These are phyloP conservation scores for Phaffomyces thermotolerans DNA, from an alignment of 805 yeast genomes.

Conservation along the genomic window DNA sequence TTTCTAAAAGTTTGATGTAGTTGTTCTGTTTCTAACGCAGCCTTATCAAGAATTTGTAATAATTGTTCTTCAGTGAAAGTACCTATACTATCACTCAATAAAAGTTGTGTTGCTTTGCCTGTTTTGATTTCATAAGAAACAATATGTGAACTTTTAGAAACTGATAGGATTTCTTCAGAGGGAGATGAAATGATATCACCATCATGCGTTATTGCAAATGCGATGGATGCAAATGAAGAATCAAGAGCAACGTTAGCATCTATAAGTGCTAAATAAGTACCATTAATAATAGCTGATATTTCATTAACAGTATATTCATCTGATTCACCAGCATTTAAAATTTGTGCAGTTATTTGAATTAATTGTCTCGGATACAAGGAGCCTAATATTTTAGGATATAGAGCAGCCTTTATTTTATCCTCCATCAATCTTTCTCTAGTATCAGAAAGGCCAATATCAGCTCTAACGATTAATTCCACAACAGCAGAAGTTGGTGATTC, in stretches of 20 bases:
- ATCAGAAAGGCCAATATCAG: slow-evolving; percentile 67
- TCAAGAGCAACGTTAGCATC: slow-evolving; percentile 73
- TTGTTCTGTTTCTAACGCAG: slow-evolving; percentile 39
- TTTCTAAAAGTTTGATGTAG: slow-evolving; percentile 43
- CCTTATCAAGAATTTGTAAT: slow-evolving; percentile 42
- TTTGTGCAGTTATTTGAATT: slow-evolving; percentile 61
- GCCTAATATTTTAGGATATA: slow-evolving; percentile 54
- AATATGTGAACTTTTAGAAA: slow-evolving; percentile 54
- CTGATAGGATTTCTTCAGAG: slow-evolving; percentile 32
- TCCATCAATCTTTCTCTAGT: slow-evolving; percentile 73
- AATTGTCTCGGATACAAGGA: slow-evolving; percentile 72
- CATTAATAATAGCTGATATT: slow-evolving; percentile 43
- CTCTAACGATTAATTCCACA: slow-evolving; percentile 71
- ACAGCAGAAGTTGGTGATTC: slow-evolving; percentile 76
- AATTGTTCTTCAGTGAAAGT: slow-evolving; percentile 52
- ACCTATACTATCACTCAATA: slow-evolving; percentile 72
- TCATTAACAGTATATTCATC: slow-evolving; percentile 22
- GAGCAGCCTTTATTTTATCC: slow-evolving; percentile 55
- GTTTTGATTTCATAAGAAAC: slow-evolving; percentile 52
- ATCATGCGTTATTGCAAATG: slow-evolving; percentile 34
- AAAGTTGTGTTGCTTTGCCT: slow-evolving; percentile 43
- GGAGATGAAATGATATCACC: slow-evolving; percentile 38
- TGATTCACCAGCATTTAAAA: slow-evolving; percentile 48
- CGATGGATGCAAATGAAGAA: slow-evolving; percentile 52
- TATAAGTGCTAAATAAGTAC: slow-evolving; percentile 63